These are phyloP conservation scores for Durio zibethinus DNA, from an alignment of 345 rosid species.

Conservation along the genomic window DNA sequence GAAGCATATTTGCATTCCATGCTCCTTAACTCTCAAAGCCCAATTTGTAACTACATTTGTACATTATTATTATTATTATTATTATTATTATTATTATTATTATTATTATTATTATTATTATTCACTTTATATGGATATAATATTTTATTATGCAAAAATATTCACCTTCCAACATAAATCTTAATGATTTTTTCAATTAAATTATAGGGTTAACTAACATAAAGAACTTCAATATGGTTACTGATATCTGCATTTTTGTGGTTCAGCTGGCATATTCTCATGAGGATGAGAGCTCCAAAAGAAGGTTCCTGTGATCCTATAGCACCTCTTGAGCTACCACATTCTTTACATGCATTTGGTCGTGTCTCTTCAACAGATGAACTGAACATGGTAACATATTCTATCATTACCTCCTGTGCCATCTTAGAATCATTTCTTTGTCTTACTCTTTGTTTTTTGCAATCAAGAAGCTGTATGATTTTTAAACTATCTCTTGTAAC, in stretches of 20 bases:
- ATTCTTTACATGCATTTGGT: slow-evolving; percentile 82
- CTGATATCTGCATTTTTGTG: neutral
- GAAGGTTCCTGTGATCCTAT: slow-evolving; percentile 82
- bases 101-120: too few relatives aligned
- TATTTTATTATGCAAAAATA: neutral
- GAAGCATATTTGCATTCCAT: neutral
- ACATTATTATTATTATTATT: neutral
- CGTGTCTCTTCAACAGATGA: slow-evolving; percentile 75
- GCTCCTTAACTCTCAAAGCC: neutral
- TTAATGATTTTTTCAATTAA: neutral
- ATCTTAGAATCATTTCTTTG: neutral
- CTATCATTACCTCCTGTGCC: neutral
- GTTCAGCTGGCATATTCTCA: slow-evolving; percentile 85
- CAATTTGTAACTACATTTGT: neutral
- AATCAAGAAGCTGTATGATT: slow-evolving; percentile 1
- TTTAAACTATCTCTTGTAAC: neutral
- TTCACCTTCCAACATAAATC: neutral
- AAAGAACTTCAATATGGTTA: neutral
- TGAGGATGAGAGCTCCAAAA: slow-evolving; percentile 78
- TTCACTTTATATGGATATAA: neutral
- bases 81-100: too few relatives aligned
- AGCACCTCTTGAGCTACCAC: slow-evolving; percentile 89
- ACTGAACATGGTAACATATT: slow-evolving; percentile 47
- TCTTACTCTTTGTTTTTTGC: neutral
- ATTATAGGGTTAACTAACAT: neutral